These are phyloP conservation scores for Rhododendron kiyosumense DNA, from an alignment of 148 eudicot species.

Conservation along the genomic window DNA sequence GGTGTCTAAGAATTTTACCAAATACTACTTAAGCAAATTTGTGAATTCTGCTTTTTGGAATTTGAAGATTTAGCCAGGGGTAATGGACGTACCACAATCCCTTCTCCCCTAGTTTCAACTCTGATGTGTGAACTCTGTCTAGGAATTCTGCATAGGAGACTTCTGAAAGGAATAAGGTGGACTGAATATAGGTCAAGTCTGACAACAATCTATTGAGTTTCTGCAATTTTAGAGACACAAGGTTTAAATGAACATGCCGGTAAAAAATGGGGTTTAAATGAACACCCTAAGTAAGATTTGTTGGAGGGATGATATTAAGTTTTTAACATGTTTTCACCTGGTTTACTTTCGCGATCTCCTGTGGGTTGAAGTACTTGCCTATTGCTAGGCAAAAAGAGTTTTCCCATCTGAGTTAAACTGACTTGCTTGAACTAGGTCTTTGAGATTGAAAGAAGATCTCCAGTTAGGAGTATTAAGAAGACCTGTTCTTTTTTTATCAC, in stretches of 20 bases:
- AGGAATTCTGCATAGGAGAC: constrained; percentile 76
- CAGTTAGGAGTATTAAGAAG: constrained; percentile 52
- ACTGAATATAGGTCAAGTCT: constrained; percentile 39
- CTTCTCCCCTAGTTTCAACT: constrained; percentile 61
- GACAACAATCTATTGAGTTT: constrained; percentile 39
- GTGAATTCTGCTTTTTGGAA: constrained; percentile 64
- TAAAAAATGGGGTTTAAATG: not conserved
- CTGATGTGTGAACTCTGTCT: constrained; percentile 77
- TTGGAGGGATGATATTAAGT: not conserved
- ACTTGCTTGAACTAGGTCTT: constrained; percentile 63
- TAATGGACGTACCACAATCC: constrained; percentile 89
- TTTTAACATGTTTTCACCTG: constrained; percentile 39
- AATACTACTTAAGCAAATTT: constrained; percentile 63
- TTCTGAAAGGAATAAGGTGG: constrained; percentile 53
- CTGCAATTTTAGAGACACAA: constrained; percentile 41
- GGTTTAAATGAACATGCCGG: not conserved
- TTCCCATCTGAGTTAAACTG: constrained; percentile 74
- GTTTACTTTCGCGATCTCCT: constrained; percentile 29
- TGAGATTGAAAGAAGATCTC: constrained; percentile 73
- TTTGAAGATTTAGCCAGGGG: constrained; percentile 91
- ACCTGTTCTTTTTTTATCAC: constrained; percentile 79
- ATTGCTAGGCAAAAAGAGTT: constrained; percentile 73
- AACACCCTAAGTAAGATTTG: not conserved
- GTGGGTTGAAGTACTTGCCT: constrained; percentile 69
- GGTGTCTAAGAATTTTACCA: constrained; percentile 70